phyloP scores from a whole-genome alignment of 2,329 filamentous ascomycete species.

The Trichoderma oligosporum region DNA sequence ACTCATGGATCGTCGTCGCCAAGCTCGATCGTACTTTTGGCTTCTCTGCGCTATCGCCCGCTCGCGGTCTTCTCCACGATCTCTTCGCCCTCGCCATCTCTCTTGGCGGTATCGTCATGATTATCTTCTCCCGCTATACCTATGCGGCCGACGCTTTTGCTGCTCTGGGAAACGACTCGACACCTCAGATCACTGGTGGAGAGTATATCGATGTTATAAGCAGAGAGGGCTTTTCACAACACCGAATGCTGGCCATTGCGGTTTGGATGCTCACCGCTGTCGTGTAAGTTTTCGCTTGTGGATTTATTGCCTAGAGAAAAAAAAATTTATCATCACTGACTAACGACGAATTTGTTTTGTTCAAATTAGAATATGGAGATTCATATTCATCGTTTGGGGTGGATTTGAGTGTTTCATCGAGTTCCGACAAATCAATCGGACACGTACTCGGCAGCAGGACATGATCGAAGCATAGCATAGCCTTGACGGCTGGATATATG shows the following conservation, averaged over 20 bases:
- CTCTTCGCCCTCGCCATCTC: slow-evolving; percentile 33
- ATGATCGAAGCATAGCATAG: neutral
- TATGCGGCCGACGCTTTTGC: slow-evolving; percentile 3
- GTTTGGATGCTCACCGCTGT: slow-evolving; percentile 18
- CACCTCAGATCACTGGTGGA: neutral
- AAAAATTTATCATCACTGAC: neutral
- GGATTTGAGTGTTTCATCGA: slow-evolving; percentile 17
- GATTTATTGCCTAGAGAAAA: neutral
- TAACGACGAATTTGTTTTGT: no score
- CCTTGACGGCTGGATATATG: neutral
- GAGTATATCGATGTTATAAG: slow-evolving; percentile 6
- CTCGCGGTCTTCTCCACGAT: slow-evolving; percentile 33
- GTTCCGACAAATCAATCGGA: neutral
- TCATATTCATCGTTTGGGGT: slow-evolving; percentile 19
- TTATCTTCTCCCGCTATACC: slow-evolving; percentile 23
- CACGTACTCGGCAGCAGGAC: neutral
- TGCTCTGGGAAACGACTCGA: neutral
- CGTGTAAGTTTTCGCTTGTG: slow-evolving; percentile 16
- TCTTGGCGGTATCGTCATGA: slow-evolving; percentile 34
- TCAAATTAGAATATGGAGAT: slow-evolving; percentile 17
- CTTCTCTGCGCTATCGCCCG: slow-evolving; percentile 28
- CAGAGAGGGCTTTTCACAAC: slow-evolving; percentile 16
- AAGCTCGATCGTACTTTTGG: slow-evolving; percentile 28
- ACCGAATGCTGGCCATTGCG: slow-evolving; percentile 14
- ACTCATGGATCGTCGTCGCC: slow-evolving; percentile 37